Base-by-base conservation (phyloP, 495 filamentous ascomycete genomes). In the Tuber aestivum region DNA sequence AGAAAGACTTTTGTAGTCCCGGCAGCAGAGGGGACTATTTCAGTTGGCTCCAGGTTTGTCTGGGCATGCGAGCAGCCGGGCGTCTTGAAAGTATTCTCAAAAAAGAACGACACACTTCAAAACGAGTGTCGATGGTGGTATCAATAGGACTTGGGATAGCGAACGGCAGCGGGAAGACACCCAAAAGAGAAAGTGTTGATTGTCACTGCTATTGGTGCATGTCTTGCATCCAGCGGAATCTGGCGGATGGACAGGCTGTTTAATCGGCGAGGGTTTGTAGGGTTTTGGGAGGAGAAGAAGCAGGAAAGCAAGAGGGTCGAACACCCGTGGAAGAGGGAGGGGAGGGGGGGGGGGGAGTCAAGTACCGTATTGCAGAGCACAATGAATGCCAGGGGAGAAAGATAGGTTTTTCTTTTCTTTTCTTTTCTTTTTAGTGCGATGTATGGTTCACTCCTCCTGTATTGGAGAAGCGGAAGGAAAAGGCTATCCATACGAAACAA, bases 121-220 rank as follows among this genome's bases (percentile, higher is more conserved):
- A 65, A 65, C 56, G 56, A 65, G 27, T 32, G 56, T 65, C 9
- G 56, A 12, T 65, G 27, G 20, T 65, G 12, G 27, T 65, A 65
- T 65, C 56, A 65, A 18, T 14, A 65, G 56, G 32, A 35, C 56
- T 18, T 32, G 56, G 27, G 4, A 16, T 65, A 65, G 56, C 32
- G 56, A 65, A 65, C n/a, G 56, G 32, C 56, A 65, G 56, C 5
- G 56, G 56, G 56, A 32, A 35, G 35, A 65, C 16, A 65, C 56
- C 56, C 56, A 65, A 65, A 65, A 65, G 35, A 65, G 56, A 65
- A 35, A 35, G 56, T 32, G 56, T 65, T 65, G 56, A 65, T 65
- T 35, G 56, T 35, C 14, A 32, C 56, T 7, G 27, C 56, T 65
- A 65, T 65, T 35, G 56, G 56, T 20, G 56, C 56, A 65, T 65